Conservation (phyloP, 805 yeast genomes). For the Pichia nanzhaoensis region DNA sequence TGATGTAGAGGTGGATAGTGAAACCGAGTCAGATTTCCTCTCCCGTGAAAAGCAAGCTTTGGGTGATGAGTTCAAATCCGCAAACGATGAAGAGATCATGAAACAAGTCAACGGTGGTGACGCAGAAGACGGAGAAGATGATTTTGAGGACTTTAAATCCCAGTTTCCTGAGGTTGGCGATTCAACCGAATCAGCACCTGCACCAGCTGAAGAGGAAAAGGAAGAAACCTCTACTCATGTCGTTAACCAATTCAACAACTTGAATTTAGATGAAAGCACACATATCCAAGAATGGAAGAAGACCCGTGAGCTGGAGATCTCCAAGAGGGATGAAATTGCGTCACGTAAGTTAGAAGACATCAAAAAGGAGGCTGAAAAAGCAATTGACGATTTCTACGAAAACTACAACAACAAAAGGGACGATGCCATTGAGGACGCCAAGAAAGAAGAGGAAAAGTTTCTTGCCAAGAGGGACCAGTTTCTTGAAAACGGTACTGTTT, state of each 20-base stretch:
- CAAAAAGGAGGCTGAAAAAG: constrained; percentile 68
- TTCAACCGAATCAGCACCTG: background rate
- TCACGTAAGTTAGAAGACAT: constrained; percentile 57
- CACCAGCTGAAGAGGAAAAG: background rate
- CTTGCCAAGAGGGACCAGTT: constrained; percentile 66
- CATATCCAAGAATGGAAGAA: constrained; percentile 74
- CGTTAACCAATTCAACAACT: constrained; percentile 34
- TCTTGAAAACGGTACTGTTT: constrained; percentile 42
- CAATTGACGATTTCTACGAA: constrained; percentile 88
- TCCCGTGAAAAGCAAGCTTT: constrained; percentile 61
- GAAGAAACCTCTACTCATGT: constrained; percentile 36
- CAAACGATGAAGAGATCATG: constrained; percentile 44
- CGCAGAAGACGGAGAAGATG: constrained; percentile 34
- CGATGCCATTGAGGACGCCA: constrained; percentile 53
- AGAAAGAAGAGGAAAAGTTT: constrained; percentile 64
- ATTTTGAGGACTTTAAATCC: constrained; percentile 54
- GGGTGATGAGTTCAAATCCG: constrained; percentile 69
- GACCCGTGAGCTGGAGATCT: constrained; percentile 71
- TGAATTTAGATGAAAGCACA: constrained; percentile 43
- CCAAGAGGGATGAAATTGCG: constrained; percentile 70
- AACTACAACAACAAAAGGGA: constrained; percentile 82
- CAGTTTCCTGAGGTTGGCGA: constrained; percentile 55
- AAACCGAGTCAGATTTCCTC: constrained; percentile 44
- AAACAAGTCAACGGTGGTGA: constrained; percentile 27
- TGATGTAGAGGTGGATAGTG: constrained; percentile 26